Base-by-base conservation (phyloP, 2,329 filamentous ascomycete genomes). In the Boeremia exigua region DNA sequence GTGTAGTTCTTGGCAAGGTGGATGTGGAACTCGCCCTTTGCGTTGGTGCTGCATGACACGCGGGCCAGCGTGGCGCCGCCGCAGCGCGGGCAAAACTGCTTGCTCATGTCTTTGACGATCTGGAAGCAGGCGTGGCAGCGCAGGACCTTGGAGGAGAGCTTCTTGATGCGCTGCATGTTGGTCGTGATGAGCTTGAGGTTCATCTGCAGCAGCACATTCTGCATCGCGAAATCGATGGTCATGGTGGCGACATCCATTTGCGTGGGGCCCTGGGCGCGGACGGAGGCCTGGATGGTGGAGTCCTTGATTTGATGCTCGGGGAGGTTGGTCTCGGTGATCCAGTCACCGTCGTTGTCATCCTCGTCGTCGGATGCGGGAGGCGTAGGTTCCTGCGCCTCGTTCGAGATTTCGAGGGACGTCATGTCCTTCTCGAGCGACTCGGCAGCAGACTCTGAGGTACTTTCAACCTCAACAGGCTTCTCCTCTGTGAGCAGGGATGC, bases 181-280 rank as follows among this genome's bases (percentile, higher is more conserved):
- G 91, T 85, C 0, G 93, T 92, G 55, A 97, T 84, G 10, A 97
- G 86, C 72, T 95, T 91, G 44, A 99, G 85, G 78, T 97, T 96
- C 81, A 98, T 96, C 66, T 96, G 91, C 4, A 99, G 84, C 2
- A 95, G 85, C 7, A 98, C 92, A 74, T 98, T 98, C 79, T 98
- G 94, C 91, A 99, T 96, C 51, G 95, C 94, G 77, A 91, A 98
- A 80, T 99, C 95, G 52, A 90, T 92, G 1, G 95, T 98, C 71
- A 98, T 88, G 39, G 94, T 88, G n/a, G 92, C 94, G 14, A 91
- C 91, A 76, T 96, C 88, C 65, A 97, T 88, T 11, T 85, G 86
- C 32, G 85, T 81, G 49, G 85, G 81, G 14, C 63, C 55, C 23
- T 56, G 81, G 75, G 44, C 82, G 77, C 36, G 82, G 77, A 17